Percentiles rank a stretch among this genome's conserved stretches.
These are phyloP conservation scores for Theileria equi DNA, from an alignment of 169 alveolate species.

Conservation along the genomic window DNA sequence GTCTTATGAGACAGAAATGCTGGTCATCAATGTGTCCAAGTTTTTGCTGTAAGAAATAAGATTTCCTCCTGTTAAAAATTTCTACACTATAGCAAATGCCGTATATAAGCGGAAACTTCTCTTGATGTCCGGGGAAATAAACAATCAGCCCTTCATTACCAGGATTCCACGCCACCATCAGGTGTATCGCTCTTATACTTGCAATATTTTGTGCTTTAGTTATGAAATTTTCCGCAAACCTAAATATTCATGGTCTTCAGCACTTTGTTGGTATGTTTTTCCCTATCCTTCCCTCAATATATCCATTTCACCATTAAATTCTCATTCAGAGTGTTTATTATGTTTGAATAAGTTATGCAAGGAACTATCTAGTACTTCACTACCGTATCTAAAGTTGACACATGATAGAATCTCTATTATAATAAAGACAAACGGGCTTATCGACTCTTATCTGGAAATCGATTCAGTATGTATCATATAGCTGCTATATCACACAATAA, in stretches of 20 bases:
- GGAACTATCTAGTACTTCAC: conserved; percentile 9
- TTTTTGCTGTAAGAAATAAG: too few relatives aligned
- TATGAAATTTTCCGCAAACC: conserved; percentile 58
- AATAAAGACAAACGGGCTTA: conserved; percentile 13
- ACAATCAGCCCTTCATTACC: not conserved
- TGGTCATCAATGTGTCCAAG: too few relatives aligned
- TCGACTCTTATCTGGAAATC: conserved; percentile 20
- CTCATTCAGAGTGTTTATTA: conserved; percentile 10
- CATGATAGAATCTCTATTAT: conserved; percentile 7
- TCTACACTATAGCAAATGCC: too few relatives aligned
- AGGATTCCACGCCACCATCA: not conserved
- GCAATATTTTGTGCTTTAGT: not conserved
- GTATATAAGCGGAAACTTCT: not conserved
- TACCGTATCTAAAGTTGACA: conserved; percentile 3
- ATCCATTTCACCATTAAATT: not conserved
- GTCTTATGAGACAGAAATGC: too few relatives aligned
- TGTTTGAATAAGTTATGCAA: conserved; percentile 20
- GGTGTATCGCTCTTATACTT: not conserved
- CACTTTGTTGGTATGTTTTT: conserved; percentile 39
- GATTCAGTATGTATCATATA: conserved; percentile 12
- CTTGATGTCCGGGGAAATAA: not conserved
- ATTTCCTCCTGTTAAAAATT: too few relatives aligned
- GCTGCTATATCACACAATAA: not conserved
- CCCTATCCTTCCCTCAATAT: not conserved
- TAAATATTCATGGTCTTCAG: conserved; percentile 37